Evolutionary conservation across 768 basidiomycete species (phyloP), one percentile per base, ranked within the genome.

Genomic region (Suillus hirtellus): DNA sequence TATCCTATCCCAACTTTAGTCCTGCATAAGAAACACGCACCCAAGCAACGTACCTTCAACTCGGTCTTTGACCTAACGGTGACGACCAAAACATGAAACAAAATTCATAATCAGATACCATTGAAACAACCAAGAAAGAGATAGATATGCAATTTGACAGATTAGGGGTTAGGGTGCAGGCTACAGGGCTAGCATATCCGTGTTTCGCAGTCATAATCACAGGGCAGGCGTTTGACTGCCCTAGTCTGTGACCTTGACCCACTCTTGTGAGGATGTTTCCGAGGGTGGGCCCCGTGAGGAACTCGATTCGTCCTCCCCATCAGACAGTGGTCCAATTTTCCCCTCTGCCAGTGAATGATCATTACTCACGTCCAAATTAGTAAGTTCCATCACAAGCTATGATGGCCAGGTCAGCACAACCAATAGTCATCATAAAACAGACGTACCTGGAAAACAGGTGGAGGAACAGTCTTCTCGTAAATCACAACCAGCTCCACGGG

Each of bases 401-500:
- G 50, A 31, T 9, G 40, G 43, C 15, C 47, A 35, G 63, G 50
- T 61, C n/a, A 12, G 70, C n/a, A 69, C 31, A 24, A 27, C 34
- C 27, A 47, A 56, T 53, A n/a, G 43, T 27, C 14, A 44, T 12
- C 14, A 43, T 6, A 60, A 34, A 27, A 17, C 31, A 14, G 11
- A 75, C 78, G 38, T 61, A 89, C 89, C 79, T 93, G 90, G 79
- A 94, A 93, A 56, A 95, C 80, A 43, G 87, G 82, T 34, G 85
- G 83, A 3, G 93, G 91, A 37, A 96, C 87, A 40, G 94, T 95
- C 77, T 91, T 90, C 78, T 98, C 89, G 71, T 97, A 96, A 65
- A 99, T 96, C 75, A 90, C 86, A 70, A 99, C 90, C 68, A 99
- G 86, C 76, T 99, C 97, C 38, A 94, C 87, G 0, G 96, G 94